A percentile compares a stretch with the other conserved stretches of the same genome.
Evolutionary conservation across 768 basidiomycete genomes (phyloP).

Genomic region (Amanita rimosa): DNA sequence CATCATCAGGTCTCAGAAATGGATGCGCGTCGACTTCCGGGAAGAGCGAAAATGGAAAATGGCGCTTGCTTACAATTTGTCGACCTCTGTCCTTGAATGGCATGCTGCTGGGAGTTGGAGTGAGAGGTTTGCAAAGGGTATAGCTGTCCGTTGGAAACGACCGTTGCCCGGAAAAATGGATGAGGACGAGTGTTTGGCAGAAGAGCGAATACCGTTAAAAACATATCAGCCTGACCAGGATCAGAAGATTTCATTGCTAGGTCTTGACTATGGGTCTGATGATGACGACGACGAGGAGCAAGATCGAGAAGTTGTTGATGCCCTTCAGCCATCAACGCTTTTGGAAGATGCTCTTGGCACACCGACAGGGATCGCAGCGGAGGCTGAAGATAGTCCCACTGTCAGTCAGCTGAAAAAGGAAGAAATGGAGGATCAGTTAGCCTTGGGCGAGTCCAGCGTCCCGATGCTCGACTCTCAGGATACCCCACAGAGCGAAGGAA

Average conservation of each 20-base stretch:
- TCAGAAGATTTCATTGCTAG: conserved; percentile 22
- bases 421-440: conserved; percentile 6
- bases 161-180: conserved; percentile 26
- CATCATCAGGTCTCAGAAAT: conserved; percentile 46
- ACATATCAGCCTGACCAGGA: conserved; percentile 8
- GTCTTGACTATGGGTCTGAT: conserved; percentile 49
- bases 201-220: conserved; percentile 18
- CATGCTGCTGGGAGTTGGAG: conserved; percentile 59
- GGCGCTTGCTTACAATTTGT: conserved; percentile 71
- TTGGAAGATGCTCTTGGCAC: conserved; percentile 52
- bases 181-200: conserved; percentile 8
- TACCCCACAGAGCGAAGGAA: conserved; percentile 12
- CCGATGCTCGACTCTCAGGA: conserved; percentile 10
- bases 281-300: conserved; percentile 60
- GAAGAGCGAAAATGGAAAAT: conserved; percentile 94
- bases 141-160: conserved; percentile 55
- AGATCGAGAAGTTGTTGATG: conserved; percentile 42
- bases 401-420: conserved; percentile 10
- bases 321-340: conserved; percentile 38
- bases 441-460: background rate
- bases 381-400: conserved; percentile 11
- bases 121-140: conserved; percentile 54
- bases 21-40: conserved; percentile 93
- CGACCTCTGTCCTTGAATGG: conserved; percentile 80
- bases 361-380: conserved; percentile 9